phyloP scores from a whole-genome alignment of 495 filamentous ascomycete species.

The Aspergillus heteromorphus region DNA sequence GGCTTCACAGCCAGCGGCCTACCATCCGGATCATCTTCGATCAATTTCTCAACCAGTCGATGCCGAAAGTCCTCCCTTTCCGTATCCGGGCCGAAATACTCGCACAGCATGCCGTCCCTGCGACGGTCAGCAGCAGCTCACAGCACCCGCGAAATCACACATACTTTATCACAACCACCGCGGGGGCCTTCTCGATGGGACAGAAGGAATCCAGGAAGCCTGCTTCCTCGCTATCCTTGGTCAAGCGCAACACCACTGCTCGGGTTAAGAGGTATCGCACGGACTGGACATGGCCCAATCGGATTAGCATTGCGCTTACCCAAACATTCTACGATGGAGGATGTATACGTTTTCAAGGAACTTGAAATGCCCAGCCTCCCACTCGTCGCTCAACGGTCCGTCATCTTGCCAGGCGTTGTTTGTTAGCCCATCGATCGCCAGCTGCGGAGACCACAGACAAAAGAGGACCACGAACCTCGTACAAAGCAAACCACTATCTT shows the following conservation, averaged over 20 bases:
- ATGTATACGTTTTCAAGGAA: constrained; percentile 42
- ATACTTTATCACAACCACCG: constrained; percentile 71
- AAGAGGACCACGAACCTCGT: constrained; percentile 47
- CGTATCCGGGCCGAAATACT: constrained; percentile 57
- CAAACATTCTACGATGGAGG: not conserved
- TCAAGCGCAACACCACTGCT: constrained; percentile 63
- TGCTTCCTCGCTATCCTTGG: constrained; percentile 69
- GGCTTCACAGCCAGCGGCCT: not conserved
- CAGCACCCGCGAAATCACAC: constrained; percentile 14
- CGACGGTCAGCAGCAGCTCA: constrained; percentile 1
- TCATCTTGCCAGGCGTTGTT: constrained; percentile 47
- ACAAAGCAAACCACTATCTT: constrained; percentile 69
- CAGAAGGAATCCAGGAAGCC: constrained; percentile 75
- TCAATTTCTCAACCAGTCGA: constrained; percentile 41
- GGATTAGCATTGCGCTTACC: not conserved
- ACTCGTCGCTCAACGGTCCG: constrained; percentile 56
- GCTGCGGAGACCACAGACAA: not conserved
- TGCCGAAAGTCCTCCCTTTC: constrained; percentile 55
- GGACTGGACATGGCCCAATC: constrained; percentile 32
- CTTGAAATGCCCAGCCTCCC: constrained; percentile 71
- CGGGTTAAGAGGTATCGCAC: constrained; percentile 45
- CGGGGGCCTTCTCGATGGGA: constrained; percentile 65
- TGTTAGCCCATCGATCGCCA: constrained; percentile 11
- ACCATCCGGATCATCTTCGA: constrained; percentile 3
- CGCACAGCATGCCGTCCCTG: constrained; percentile 57